Evolutionary conservation across 768 basidiomycete species (phyloP), one percentile per base, ranked within the genome.

Genomic region (Hydnum rufescens): DNA sequence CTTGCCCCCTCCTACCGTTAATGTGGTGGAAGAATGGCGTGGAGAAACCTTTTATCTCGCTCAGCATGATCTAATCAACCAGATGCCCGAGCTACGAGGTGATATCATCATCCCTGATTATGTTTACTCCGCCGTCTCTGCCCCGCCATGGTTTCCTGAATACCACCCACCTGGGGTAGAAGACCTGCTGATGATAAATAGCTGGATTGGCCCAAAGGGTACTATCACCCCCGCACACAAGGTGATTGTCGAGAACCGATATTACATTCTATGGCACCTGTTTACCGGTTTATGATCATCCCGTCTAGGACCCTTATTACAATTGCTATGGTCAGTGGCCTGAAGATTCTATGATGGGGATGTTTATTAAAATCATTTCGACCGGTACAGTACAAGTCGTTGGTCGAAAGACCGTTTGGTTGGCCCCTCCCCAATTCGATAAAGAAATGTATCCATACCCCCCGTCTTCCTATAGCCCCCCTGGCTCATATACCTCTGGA

Each of bases 31-130:
- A 2, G 51, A 54, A 2, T 23, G 46, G 8, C 47, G 36, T 16
- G 34, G 23, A 22, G 16, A 44, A 26, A n/a, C 42, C 60, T 60
- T 4, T 53, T 99, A 99, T 63, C 76, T 99, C 42, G 95, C 95
- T 0, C 95, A 99, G 61, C 80, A 99, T 66, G 74, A 78, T 58
- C 73, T 99, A 13, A 69, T 92, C 54, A 67, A 65, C 36, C 95
- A 99, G 63, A 89, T 97, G 58, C 90, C 89, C 1, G 63, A 64
- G 2, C 70, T 99, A 42, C 68, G 73, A 47, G 67, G 71, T 4
- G 95, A 97, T 60, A 75, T 96, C 48, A 56, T 72, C 5, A 58
- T 87, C n/a, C 93, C 95, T 0, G 90, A 95, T 61, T 90, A 93
- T 60, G 80, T 84, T 25, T 96, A 85, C 61, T 70, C 82, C 16